These are phyloP conservation scores for Citrullus amarus DNA, from an alignment of 306 rosid species.

Conservation along the genomic window DNA sequence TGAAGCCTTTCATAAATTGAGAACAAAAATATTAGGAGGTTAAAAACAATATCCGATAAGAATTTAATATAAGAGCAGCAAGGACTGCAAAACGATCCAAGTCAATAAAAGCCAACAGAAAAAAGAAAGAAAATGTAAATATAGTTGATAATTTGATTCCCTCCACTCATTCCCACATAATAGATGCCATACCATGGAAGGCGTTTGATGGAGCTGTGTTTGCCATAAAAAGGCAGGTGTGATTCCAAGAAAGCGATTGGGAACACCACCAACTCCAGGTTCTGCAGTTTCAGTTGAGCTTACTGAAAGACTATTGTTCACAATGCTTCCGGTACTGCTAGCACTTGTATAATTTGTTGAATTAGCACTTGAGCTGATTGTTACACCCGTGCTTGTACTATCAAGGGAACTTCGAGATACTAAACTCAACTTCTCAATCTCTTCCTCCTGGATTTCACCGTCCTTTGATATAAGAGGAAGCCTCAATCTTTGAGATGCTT, in stretches of 20 bases:
- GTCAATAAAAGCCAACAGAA: background rate
- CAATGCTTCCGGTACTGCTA: conserved; percentile 32
- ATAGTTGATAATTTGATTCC: background rate
- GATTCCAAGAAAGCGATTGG: conserved; percentile 76
- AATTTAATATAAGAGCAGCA: conserved; percentile 3
- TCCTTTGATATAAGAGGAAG: conserved; percentile 86
- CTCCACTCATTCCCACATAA: background rate
- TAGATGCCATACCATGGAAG: conserved; percentile 41
- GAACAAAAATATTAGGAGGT: background rate
- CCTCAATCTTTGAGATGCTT: conserved; percentile 87
- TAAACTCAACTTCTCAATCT: conserved; percentile 68
- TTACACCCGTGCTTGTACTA: conserved; percentile 38
- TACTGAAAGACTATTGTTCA: conserved; percentile 21
- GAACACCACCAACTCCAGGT: conserved; percentile 80
- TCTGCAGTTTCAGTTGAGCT: conserved; percentile 40
- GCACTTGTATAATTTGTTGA: conserved; percentile 54
- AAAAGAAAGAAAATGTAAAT: background rate
- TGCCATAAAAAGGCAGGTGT: conserved; percentile 83
- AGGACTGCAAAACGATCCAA: background rate
- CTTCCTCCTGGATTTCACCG: conserved; percentile 77
- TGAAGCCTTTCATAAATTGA: background rate
- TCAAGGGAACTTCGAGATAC: conserved; percentile 60
- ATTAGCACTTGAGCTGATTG: conserved; percentile 48
- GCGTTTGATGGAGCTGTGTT: conserved; percentile 60
- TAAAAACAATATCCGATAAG: background rate